Base-by-base conservation (phyloP, 495 filamentous ascomycete genomes). In the Penicillium subrubescens region DNA sequence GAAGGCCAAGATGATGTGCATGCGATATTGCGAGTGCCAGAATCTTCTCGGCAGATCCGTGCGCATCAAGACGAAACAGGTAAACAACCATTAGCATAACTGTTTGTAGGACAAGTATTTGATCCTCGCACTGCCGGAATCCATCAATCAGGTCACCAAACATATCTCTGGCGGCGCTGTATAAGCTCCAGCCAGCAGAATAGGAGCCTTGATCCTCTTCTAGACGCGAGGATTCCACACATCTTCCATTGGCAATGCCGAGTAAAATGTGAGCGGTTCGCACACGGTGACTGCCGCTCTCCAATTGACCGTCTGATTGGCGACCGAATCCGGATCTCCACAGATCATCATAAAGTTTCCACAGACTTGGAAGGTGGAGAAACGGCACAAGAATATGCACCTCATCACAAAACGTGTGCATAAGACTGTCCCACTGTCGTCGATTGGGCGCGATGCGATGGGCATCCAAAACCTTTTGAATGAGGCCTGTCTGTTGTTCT, bases 161-260 rank as follows among this genome's bases (percentile, higher is more conserved):
- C 0, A 70, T 61, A 2, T 73, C 71, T 25, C 63, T 46, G 5
- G 71, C 67, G 17, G 73, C 73, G 25, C 59, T 59, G 33, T 71
- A 75, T 0, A 75, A 52, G 41, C 69, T 75, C 71, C 71, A 73
- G 8, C 71, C 71, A 29, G 68, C 71, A 15, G 73, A 75, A 58
- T 73, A 67, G 15, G 60, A 63, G 0, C 65, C 63, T 0, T 12
- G 10, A 5, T 17, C 37, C 1, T 4, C 37, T 41, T 41, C 37
- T 3, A 41, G 15, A 5, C 37, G 37, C 37, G 73, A 67, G 0
- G 69, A 73, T 35, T 67, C 65, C 3, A 71, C 72, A 48, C 69
- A 73, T 67, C 51, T 62, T 17, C 73, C 67, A 60, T 73, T 69
- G 0, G 73, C 68, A 48, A 75, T 55, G 41, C 71, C 71, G 10